These are phyloP conservation scores for Peniophora sp. DNA, from an alignment of 1,284 basidiomycete genomes.

Conservation along the genomic window DNA sequence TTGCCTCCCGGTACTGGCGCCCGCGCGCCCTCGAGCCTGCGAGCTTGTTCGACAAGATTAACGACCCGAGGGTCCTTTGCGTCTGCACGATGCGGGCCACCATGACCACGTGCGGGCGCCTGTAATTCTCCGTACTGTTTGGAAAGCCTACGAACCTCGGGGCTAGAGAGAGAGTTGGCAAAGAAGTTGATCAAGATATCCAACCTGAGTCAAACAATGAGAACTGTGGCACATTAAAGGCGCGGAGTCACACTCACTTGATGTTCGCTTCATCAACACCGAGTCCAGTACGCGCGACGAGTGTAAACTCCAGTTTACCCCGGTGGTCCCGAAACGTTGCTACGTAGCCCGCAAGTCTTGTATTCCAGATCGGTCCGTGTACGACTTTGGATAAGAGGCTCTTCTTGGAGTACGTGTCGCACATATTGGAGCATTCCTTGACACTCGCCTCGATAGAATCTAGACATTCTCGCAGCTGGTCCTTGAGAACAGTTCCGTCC, in stretches of 20 bases:
- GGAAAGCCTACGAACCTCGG: no score
- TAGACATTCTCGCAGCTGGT: no score
- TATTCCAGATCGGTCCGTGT: slow-evolving; percentile 28
- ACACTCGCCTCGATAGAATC: slow-evolving; percentile 22
- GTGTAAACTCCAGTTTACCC: slow-evolving; percentile 21
- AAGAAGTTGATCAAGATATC: slow-evolving; percentile 1
- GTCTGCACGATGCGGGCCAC: no score
- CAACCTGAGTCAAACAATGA: slow-evolving; percentile 1
- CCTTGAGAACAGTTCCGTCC: no score
- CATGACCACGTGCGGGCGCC: no score
- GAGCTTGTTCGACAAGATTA: no score
- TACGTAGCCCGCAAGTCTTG: slow-evolving; percentile 24
- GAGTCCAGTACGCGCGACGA: slow-evolving; percentile 25
- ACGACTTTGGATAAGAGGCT: slow-evolving; percentile 26
- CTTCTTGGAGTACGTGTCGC: slow-evolving; percentile 24
- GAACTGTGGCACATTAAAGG: background rate
- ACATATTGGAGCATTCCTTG: slow-evolving; percentile 21
- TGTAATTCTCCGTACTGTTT: no score
- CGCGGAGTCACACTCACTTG: background rate
- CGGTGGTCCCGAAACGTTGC: slow-evolving; percentile 24
- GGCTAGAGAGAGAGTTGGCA: slow-evolving; percentile 1
- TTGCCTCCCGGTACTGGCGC: no score
- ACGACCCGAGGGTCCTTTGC: no score
- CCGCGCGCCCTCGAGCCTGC: no score
- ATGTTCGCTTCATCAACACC: slow-evolving; percentile 24